Base-by-base conservation (phyloP, 78 protist species). In the Fonticula alba region DNA sequence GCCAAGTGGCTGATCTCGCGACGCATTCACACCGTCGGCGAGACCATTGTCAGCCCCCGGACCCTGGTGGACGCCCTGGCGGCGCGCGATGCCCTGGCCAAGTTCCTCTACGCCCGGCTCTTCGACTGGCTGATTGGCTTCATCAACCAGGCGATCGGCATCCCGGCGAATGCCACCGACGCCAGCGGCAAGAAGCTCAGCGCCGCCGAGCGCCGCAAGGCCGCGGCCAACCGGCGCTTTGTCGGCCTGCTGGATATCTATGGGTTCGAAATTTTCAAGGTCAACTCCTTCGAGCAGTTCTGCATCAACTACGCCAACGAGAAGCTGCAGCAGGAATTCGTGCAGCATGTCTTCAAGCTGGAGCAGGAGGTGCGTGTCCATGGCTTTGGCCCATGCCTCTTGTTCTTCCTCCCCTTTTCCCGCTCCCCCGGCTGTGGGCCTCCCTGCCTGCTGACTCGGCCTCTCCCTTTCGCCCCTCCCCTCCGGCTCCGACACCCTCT, bases 221-320 rank as follows among this genome's bases (percentile, higher is more conserved):
- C 43, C 17, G n/a, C n/a, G 49, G 24, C 7, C 49, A 43, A 7
- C 24, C 7, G 7, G 49, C 7, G 24, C 49, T 43, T 7, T 43
- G 38, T 72, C 51, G 82, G 85, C 35, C 26, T 81, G 47, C 72
- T 81, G 51, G 85, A 80, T 53, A 81, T 81, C 63, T 70, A 68
- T 15, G 85, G 84, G 53, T 80, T 81, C 32, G 84, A 80, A 52
- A 54, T 35, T 33, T 69, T 70, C 64, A 38, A 49, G 41, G 35
- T 10, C 11, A 75, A 76, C 64, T 47, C 64, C 17, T 86, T 86
- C 47, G 92, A 86, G 53, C 92, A 86, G 71, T 59, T 86, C 1
- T 86, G 92, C 72, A 86, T 86, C 59, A 74, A 74, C 50, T 74
- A 62, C 57, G 79, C 73, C 40, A 74, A 74, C 64, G 79, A 74